These are phyloP conservation scores for Bimuria novae-zelandiae DNA, from an alignment of 2,329 filamentous ascomycete species.

Conservation along the genomic window DNA sequence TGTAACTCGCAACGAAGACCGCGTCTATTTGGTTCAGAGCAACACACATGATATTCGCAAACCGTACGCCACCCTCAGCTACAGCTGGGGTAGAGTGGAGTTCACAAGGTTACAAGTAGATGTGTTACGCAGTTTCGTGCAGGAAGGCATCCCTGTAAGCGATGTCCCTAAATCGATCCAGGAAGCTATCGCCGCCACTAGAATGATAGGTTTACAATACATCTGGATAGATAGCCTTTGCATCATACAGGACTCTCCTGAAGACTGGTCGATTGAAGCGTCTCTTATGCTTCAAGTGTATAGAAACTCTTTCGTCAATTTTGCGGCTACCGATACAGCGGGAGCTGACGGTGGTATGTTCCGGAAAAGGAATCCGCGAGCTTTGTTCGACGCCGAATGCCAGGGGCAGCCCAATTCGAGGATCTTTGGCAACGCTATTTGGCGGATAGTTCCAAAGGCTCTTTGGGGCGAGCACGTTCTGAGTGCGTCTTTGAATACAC, in stretches of 20 bases:
- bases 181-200: conserved; percentile 1
- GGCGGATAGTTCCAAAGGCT: conserved; percentile 22
- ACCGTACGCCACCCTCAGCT: not conserved
- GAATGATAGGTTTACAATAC: conserved; percentile 10
- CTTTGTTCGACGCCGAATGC: conserved; percentile 22
- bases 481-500: conserved; percentile 19
- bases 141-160: not conserved
- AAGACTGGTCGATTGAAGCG: not conserved
- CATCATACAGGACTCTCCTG: conserved; percentile 16
- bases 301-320: conserved; percentile 34
- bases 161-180: conserved; percentile 1
- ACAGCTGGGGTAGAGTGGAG: not conserved
- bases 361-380: conserved; percentile 18
- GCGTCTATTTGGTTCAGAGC: not conserved
- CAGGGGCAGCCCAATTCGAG: conserved; percentile 6
- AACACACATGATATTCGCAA: not conserved
- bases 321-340: conserved; percentile 28
- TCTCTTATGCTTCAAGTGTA: conserved; percentile 23
- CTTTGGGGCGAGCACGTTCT: conserved; percentile 29
- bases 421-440: conserved; percentile 19
- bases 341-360: conserved; percentile 27
- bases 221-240: conserved; percentile 26
- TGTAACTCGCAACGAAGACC: not conserved
- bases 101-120: not conserved
- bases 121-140: not conserved